Conservation (phyloP, 192 early-diverging fungal species). For the Dissophora ornata region DNA sequence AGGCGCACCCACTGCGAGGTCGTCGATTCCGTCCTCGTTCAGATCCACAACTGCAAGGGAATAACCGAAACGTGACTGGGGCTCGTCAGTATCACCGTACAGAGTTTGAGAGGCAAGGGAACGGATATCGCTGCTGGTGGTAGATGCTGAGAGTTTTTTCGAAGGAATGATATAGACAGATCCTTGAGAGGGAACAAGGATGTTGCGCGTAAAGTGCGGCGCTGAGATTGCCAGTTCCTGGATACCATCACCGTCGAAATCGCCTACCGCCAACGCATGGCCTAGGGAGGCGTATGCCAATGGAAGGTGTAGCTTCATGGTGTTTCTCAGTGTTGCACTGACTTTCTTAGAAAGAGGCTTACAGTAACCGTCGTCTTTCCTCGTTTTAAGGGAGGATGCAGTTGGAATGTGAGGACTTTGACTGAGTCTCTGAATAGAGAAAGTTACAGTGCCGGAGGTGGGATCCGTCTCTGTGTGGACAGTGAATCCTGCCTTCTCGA, state of each 20-base stretch:
- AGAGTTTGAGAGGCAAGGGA: conserved; percentile 40
- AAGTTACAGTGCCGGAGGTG: not conserved
- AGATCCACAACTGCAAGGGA: conserved; percentile 78
- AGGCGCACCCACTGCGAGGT: conserved; percentile 78
- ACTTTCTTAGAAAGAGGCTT: no score
- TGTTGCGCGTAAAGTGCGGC: conserved; percentile 59
- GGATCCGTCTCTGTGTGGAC: conserved; percentile 7
- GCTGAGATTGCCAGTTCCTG: conserved; percentile 70
- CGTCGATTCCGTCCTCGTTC: conserved; percentile 86
- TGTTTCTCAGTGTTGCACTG: not conserved
- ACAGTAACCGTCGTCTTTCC: not conserved
- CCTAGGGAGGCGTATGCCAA: conserved; percentile 70
- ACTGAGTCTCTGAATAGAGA: conserved; percentile 2
- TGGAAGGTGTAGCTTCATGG: conserved; percentile 42
- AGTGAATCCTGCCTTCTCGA: conserved; percentile 8
- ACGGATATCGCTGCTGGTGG: conserved; percentile 51
- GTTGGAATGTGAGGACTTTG: not conserved
- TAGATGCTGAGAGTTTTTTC: conserved; percentile 12
- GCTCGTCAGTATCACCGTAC: conserved; percentile 5
- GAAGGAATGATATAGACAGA: conserved; percentile 62
- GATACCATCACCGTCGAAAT: conserved; percentile 71
- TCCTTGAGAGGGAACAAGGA: conserved; percentile 49
- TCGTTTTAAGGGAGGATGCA: not conserved
- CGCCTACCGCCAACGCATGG: conserved; percentile 66
- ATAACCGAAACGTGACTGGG: conserved; percentile 73